These are phyloP conservation scores for Gilbertella persicaria DNA, from an alignment of 371 early-diverging fungal species.

Conservation along the genomic window DNA sequence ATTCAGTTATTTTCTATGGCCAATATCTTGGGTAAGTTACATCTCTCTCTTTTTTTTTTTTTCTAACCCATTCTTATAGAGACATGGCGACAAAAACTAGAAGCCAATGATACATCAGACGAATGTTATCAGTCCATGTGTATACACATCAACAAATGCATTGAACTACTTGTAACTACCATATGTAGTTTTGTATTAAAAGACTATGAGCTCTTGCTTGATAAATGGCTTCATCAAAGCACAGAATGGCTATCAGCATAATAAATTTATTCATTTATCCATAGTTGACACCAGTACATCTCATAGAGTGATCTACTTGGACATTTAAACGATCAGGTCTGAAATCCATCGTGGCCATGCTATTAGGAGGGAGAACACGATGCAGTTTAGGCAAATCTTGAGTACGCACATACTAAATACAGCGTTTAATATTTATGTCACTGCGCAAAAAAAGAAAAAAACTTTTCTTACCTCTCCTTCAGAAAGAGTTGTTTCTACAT, in stretches of 20 bases:
- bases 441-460: background rate
- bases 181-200: constrained; percentile 42
- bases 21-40: constrained; percentile 28
- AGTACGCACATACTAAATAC: constrained; percentile 25
- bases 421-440: background rate
- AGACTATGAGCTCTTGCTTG: constrained; percentile 35
- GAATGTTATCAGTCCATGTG: background rate
- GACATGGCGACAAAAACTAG: constrained; percentile 19
- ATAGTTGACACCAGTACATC: constrained; percentile 28
- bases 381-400: constrained; percentile 36
- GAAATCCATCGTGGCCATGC: constrained; percentile 40
- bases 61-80: constrained; percentile 17
- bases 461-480: constrained; percentile 26
- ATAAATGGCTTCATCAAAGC: constrained; percentile 44
- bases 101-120: background rate
- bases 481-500: constrained; percentile 27
- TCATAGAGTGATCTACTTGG: constrained; percentile 28
- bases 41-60: background rate
- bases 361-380: constrained; percentile 31
- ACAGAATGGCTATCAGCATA: constrained; percentile 31
- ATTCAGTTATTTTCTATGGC: constrained; percentile 28
- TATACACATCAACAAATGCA: constrained; percentile 8
- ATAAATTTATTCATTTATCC: constrained; percentile 27
- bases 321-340: constrained; percentile 43
- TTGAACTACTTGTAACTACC: constrained; percentile 21